Conservation (phyloP, 257 asterid species). For the Lycium barbarum region DNA sequence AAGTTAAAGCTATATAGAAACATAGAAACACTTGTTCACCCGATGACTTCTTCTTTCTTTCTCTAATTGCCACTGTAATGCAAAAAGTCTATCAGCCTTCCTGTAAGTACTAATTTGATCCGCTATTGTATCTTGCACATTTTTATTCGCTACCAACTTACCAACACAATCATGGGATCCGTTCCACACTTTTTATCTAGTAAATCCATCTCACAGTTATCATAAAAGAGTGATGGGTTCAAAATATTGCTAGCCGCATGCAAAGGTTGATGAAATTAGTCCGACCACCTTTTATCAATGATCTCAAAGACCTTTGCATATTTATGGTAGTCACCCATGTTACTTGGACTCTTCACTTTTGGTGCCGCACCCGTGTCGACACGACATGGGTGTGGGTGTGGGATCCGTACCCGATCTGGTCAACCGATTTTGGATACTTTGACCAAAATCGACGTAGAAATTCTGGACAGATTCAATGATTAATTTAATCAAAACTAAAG, state of each 20-base stretch:
- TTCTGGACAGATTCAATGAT: too few species aligned
- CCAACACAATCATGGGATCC: background rate
- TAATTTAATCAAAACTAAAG: too few species aligned
- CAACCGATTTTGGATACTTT: too few species aligned
- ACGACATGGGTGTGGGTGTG: too few species aligned
- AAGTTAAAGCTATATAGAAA: background rate
- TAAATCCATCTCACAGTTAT: background rate
- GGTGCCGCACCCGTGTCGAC: too few species aligned
- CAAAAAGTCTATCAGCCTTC: background rate
- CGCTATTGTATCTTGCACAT: background rate
- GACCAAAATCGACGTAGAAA: too few species aligned
- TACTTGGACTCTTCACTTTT: too few species aligned
- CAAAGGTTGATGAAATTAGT: constrained; percentile 22
- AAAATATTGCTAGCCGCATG: constrained; percentile 22
- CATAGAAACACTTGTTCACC: background rate
- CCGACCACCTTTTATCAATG: constrained; percentile 16
- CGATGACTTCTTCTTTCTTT: background rate
- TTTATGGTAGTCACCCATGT: too few species aligned
- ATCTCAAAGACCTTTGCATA: background rate
- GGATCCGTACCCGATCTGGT: too few species aligned
- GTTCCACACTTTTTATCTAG: background rate
- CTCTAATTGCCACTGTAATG: background rate
- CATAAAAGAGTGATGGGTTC: constrained; percentile 16
- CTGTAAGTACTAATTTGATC: background rate
- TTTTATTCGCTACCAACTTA: background rate